Percentiles rank a stretch among this genome's conserved stretches.
Conservation (phyloP, 2,329 filamentous ascomycete genomes). For the Ophiosphaerella narmari region DNA sequence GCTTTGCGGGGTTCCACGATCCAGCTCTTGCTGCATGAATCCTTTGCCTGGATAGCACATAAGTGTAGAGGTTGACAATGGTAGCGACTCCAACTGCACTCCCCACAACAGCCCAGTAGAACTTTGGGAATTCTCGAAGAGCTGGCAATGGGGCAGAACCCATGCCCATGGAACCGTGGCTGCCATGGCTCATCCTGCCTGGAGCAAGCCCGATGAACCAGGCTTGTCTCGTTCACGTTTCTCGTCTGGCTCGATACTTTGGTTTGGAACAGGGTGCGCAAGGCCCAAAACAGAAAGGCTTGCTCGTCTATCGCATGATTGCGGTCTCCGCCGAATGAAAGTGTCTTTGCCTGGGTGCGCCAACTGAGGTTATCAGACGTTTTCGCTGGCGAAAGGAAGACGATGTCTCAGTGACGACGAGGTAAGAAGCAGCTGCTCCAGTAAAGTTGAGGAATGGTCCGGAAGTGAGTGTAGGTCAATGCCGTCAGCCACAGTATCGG, state of each 20-base stretch:
- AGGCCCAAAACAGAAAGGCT: too few relatives aligned
- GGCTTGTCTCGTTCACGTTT: constrained; percentile 13
- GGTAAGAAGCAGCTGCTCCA: neutral
- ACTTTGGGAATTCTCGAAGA: constrained; percentile 55
- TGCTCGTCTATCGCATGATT: too few relatives aligned
- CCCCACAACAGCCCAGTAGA: constrained; percentile 60
- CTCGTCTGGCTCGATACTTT: neutral
- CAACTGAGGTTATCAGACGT: too few relatives aligned
- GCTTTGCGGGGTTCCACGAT: constrained; percentile 56
- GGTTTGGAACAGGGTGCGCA: neutral
- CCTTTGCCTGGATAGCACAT: constrained; percentile 56
- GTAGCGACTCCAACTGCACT: constrained; percentile 51
- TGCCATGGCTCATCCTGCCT: constrained; percentile 30
- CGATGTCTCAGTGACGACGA: neutral
- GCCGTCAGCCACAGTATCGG: constrained; percentile 15
- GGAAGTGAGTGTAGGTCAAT: neutral
- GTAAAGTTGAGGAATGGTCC: neutral
- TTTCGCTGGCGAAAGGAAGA: too few relatives aligned
- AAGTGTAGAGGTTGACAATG: constrained; percentile 53
- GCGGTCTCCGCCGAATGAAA: too few relatives aligned
- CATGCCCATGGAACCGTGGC: constrained; percentile 33
- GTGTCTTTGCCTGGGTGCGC: too few relatives aligned
- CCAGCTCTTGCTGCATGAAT: constrained; percentile 50
- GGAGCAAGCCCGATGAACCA: constrained; percentile 1
- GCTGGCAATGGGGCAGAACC: constrained; percentile 50